phyloP scores from a whole-genome alignment of 2,329 filamentous ascomycete genomes.

The Colletotrichum sp. region DNA sequence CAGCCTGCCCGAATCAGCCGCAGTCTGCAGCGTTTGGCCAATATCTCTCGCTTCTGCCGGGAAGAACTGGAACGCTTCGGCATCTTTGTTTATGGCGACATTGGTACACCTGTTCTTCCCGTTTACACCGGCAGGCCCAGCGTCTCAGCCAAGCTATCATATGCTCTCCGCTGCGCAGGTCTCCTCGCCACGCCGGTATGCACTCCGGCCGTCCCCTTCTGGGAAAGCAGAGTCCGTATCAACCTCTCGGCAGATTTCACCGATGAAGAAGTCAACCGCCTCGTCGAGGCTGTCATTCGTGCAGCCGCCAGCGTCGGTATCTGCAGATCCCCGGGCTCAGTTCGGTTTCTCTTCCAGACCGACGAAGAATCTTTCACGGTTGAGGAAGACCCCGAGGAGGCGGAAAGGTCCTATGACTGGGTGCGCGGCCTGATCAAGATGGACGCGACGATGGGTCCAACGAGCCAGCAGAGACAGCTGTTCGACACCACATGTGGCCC shows the following conservation, averaged over 20 bases:
- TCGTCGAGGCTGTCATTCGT: constrained; percentile 1
- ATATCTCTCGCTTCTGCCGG: constrained; percentile 7
- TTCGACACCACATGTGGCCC: not conserved
- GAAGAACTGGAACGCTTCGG: constrained; percentile 9
- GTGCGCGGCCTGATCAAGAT: not conserved
- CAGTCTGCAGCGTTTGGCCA: not conserved
- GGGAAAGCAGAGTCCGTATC: constrained; percentile 22
- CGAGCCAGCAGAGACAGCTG: not conserved
- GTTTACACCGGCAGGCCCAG: constrained; percentile 13
- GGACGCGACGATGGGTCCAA: not conserved
- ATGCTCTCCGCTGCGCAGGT: constrained; percentile 1
- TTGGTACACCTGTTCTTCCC: not conserved
- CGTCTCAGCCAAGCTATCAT: constrained; percentile 5
- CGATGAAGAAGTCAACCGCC: not conserved
- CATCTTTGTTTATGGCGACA: constrained; percentile 14
- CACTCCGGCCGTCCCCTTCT: constrained; percentile 19
- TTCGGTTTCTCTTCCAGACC: not conserved
- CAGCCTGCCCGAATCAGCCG: constrained; percentile 6
- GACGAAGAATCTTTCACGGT: not conserved
- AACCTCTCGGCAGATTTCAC: constrained; percentile 20
- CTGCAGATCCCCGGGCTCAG: not conserved
- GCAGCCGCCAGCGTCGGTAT: not conserved
- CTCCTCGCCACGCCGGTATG: constrained; percentile 12
- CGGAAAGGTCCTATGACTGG: not conserved
- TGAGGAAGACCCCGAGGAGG: not conserved